Conservation (phyloP, 305 asterid species). For the Fraxinus greggii region DNA sequence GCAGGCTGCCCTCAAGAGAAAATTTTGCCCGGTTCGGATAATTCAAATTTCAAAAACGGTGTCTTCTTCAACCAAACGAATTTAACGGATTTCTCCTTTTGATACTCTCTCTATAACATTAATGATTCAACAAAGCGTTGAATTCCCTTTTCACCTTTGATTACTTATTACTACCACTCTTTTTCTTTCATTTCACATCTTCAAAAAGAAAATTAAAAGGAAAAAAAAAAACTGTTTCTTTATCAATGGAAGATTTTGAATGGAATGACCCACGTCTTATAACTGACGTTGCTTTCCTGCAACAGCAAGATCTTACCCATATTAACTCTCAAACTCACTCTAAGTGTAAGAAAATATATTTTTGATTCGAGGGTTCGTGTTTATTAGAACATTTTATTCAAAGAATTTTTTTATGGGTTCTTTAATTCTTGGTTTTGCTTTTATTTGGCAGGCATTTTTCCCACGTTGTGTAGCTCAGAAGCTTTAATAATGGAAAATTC, state of each 20-base stretch:
- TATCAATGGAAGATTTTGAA: conserved; percentile 55
- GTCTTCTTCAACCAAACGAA: conserved; percentile 21
- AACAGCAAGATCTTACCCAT: conserved; percentile 32
- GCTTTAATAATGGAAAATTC: conserved; percentile 39
- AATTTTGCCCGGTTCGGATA: conserved; percentile 15
- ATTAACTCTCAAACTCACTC: conserved; percentile 32
- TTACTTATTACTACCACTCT: conserved; percentile 6
- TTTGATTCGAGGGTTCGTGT: neutral
- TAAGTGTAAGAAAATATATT: conserved; percentile 36
- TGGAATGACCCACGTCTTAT: conserved; percentile 77
- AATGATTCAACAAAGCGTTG: neutral
- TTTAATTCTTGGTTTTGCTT: conserved; percentile 22
- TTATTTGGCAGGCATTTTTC: conserved; percentile 44
- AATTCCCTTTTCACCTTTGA: conserved; percentile 7
- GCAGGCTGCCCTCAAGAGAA: neutral
- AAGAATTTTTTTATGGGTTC: conserved; percentile 13
- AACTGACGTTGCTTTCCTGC: conserved; percentile 60
- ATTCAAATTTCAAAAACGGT: conserved; percentile 32
- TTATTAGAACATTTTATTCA: conserved; percentile 9
- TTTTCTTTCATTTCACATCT: conserved; percentile 35
- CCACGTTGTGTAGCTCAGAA: conserved; percentile 28
- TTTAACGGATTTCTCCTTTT: conserved; percentile 8
- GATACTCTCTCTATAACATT: conserved; percentile 10
- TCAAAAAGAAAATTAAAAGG: conserved; percentile 12
- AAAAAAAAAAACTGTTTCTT: conserved; percentile 25